These are phyloP conservation scores for Kazachstania viticola DNA, from an alignment of 805 yeast genomes.

Conservation along the genomic window DNA sequence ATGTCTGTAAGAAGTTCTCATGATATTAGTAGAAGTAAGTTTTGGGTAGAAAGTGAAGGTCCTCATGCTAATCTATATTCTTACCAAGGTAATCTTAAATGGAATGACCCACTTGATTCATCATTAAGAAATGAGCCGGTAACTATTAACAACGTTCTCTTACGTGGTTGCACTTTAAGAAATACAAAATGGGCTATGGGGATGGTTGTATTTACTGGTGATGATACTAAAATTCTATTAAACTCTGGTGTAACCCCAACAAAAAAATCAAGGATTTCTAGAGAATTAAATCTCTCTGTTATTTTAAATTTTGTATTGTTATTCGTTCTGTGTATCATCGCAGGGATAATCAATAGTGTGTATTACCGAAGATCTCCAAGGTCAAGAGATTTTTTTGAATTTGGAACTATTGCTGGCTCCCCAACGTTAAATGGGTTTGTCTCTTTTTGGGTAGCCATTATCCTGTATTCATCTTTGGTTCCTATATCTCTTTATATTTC, in stretches of 20 bases:
- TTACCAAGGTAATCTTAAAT: slow-evolving; percentile 61
- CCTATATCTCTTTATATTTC: slow-evolving; percentile 78
- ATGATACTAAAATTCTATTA: slow-evolving; percentile 71
- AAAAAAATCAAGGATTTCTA: slow-evolving; percentile 60
- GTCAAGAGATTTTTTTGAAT: slow-evolving; percentile 57
- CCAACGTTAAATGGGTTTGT: slow-evolving; percentile 61
- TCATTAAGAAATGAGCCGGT: slow-evolving; percentile 42
- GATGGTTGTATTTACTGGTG: slow-evolving; percentile 65
- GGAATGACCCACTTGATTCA: slow-evolving; percentile 26
- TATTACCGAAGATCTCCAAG: slow-evolving; percentile 36
- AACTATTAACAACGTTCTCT: slow-evolving; percentile 55
- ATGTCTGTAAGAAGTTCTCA: slow-evolving; percentile 36
- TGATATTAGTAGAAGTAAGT: slow-evolving; percentile 40
- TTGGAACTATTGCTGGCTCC: slow-evolving; percentile 54
- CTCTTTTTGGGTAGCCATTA: slow-evolving; percentile 64
- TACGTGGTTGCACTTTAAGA: slow-evolving; percentile 70
- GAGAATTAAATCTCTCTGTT: slow-evolving; percentile 62
- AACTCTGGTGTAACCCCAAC: slow-evolving; percentile 79
- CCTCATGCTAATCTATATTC: slow-evolving; percentile 73
- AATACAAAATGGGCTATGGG: slow-evolving; percentile 82
- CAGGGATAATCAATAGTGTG: slow-evolving; percentile 64
- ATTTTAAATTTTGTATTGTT: slow-evolving; percentile 52
- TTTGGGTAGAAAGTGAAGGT: slow-evolving; percentile 70
- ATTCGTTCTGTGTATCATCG: slow-evolving; percentile 54
- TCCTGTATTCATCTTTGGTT: slow-evolving; percentile 66